These are phyloP conservation scores for Penicillium paxilli DNA, from an alignment of 495 filamentous ascomycete species.

Conservation along the genomic window DNA sequence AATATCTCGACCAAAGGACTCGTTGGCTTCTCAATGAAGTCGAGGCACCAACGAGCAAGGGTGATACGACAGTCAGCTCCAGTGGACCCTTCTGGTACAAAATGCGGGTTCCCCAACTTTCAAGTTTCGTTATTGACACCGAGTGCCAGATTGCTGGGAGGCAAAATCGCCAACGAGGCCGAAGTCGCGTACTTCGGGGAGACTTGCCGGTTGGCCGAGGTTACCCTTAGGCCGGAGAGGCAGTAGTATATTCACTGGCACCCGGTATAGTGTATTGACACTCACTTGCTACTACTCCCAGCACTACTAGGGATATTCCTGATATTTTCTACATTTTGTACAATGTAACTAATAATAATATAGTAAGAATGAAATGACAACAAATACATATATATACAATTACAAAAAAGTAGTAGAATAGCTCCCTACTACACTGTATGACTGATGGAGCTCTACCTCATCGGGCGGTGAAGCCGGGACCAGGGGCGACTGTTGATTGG, in stretches of 20 bases:
- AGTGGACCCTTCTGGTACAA: conserved; percentile 2
- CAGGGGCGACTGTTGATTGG: conserved; percentile 11
- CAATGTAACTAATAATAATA: no score
- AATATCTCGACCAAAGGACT: conserved; percentile 6
- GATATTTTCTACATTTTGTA: no score
- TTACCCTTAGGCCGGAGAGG: no score
- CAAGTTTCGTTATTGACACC: background rate
- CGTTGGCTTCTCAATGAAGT: conserved; percentile 10
- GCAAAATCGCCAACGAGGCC: background rate
- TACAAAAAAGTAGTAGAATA: no score
- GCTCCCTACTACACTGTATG: background rate
- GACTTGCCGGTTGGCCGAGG: conserved; percentile 11
- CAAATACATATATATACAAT: no score
- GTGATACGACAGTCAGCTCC: conserved; percentile 13
- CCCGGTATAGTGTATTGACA: no score
- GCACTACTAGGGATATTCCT: no score
- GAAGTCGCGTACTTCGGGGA: conserved; percentile 4
- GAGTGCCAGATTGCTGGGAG: background rate
- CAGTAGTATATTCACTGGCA: no score
- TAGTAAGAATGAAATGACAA: no score
- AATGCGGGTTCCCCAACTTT: background rate
- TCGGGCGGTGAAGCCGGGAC: conserved; percentile 15
- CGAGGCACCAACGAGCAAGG: background rate
- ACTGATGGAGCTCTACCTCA: background rate
- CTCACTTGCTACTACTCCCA: no score